phyloP scores from a whole-genome alignment of 192 early-diverging fungal species.

The Backusella liffmaniae region DNA sequence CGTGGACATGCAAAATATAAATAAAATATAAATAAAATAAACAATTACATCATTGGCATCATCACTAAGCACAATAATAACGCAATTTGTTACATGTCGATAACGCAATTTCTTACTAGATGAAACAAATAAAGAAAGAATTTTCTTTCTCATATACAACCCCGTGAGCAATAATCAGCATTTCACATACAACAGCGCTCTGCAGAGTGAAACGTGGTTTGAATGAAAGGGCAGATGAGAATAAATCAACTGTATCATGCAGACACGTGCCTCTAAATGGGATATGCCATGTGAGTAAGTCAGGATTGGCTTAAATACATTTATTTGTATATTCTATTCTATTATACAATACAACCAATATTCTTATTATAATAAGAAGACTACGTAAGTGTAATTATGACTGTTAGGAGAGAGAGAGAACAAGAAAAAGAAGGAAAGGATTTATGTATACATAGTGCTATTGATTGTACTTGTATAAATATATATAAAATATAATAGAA shows the following conservation, averaged over 20 bases:
- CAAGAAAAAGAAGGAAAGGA: neutral
- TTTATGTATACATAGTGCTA: neutral
- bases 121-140: neutral
- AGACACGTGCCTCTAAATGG: slow-evolving; percentile 5
- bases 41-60: neutral
- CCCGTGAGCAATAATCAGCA: neutral
- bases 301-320: neutral
- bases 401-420: neutral
- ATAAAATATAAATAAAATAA: neutral
- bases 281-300: slow-evolving; percentile 1
- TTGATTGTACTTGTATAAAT: neutral
- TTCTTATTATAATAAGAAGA: neutral
- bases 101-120: neutral
- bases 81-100: neutral
- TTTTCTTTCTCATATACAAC: neutral
- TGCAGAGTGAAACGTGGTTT: neutral
- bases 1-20: neutral
- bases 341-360: neutral
- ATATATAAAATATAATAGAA: neutral
- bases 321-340: neutral
- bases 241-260: neutral
- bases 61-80: neutral
- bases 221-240: slow-evolving; percentile 2
- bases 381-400: neutral
- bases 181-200: neutral